Base-by-base conservation (phyloP, 495 filamentous ascomycete genomes). In the Xylaria bambusicola region DNA sequence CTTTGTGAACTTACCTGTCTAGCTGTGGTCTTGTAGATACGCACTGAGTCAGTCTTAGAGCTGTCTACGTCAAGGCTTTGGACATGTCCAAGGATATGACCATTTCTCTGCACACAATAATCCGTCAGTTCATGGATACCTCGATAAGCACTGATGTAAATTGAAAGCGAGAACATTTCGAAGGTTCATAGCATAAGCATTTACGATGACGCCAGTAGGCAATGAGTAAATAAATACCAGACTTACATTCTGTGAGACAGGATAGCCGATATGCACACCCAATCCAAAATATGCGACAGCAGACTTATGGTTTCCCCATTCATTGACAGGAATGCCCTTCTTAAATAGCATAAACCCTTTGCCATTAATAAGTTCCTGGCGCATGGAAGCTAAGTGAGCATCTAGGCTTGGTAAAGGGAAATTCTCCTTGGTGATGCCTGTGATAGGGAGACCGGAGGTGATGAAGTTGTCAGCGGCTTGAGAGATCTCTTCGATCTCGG, bases 291-390 rank as follows among this genome's bases (percentile, higher is more conserved):
- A 96, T 20, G 90, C 91, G 26, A 89, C 84, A 21, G 92, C 91
- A 12, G 85, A 88, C 74, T 94, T 96, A 60, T 83, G 80, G 52
- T 83, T 80, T n/a, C 86, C 83, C 92, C 92, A 96, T 71, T 83
- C 73, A 51, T 79, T 61, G 12, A 90, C 88, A 6, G 91, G 92
- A 61, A 96, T 84, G 27, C 86, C 85, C 73, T 92, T 93, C 73
- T 91, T 93, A 73, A 94, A 92, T n/a, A 95, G 78, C 61, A 91
- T 88, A 73, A 96, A 96, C 4, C 92, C 92, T 68, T 91, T 93
- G 56, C 90, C 92, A 73, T 94, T 84, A 42, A 95, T 70, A 2
- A 95, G 76, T 60, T 93, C 89, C 7, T 83, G 75, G 31, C 88
- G 84, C 33, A 93, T 77, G 6, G 66, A 71, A 5, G 63, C 67